Percentiles rank a stretch among this genome's conserved stretches.
These are phyloP conservation scores for Pseudogymnoascus sp. DNA, from an alignment of 2,329 filamentous ascomycete genomes.

Conservation along the genomic window DNA sequence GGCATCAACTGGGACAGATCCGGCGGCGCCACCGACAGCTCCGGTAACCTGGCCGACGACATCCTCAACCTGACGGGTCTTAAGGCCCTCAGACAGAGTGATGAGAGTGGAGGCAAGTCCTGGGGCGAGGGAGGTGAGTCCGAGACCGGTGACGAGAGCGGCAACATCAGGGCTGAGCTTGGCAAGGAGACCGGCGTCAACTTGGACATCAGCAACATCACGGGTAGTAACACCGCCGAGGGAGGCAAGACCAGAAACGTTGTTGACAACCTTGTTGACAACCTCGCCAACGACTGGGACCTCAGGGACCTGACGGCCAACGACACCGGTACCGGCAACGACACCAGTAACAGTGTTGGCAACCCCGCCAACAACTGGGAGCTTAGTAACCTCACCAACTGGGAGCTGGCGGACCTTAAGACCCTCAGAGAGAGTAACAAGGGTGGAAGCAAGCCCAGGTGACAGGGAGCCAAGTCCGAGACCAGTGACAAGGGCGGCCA, in stretches of 20 bases:
- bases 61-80: not conserved
- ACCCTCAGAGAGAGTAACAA: not conserved
- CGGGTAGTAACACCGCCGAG: not conserved
- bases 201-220: not conserved
- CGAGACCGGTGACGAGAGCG: not conserved
- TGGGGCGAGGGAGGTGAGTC: not conserved
- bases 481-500: not conserved
- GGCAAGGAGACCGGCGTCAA: not conserved
- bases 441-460: not conserved
- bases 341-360: not conserved
- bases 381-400: too few species aligned
- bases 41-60: not conserved
- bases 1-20: not conserved
- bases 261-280: not conserved
- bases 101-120: not conserved
- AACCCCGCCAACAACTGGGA: not conserved
- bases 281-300: not conserved
- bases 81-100: not conserved
- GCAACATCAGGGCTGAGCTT: not conserved
- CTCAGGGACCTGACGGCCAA: too few species aligned
- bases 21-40: too few species aligned
- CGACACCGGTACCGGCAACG: too few species aligned
- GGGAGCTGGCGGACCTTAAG: not conserved
- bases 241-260: not conserved
- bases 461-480: not conserved